Percentiles rank a stretch among this genome's conserved stretches.
Evolutionary conservation across 2,329 filamentous ascomycete genomes (phyloP).

Genomic region (Epichloe sp.): DNA sequence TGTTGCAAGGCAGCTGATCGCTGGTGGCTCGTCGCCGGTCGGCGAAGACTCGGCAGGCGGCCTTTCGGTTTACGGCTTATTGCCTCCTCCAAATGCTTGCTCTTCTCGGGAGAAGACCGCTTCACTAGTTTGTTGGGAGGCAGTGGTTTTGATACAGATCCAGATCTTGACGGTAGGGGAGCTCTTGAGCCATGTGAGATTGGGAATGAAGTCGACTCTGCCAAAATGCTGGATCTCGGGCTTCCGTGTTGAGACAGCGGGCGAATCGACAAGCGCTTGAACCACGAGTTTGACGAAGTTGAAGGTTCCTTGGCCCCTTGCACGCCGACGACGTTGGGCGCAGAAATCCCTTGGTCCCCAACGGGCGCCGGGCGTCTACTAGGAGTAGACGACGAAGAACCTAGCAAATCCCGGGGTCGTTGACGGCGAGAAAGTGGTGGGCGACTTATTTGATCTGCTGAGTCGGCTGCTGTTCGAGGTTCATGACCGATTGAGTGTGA

Average conservation of each 20-base stretch:
- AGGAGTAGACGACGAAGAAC: constrained; percentile 25
- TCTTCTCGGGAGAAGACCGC: constrained; percentile 43
- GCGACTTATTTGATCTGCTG: constrained; percentile 18
- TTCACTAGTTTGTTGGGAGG: constrained; percentile 70
- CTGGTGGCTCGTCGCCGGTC: constrained; percentile 70
- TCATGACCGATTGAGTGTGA: background rate
- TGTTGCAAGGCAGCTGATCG: constrained; percentile 58
- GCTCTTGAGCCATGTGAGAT: constrained; percentile 54
- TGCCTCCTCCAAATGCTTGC: constrained; percentile 25
- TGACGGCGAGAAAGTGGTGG: constrained; percentile 25
- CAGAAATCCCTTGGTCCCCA: background rate
- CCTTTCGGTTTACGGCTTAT: constrained; percentile 40
- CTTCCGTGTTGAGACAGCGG: constrained; percentile 53
- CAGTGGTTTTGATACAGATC: constrained; percentile 28
- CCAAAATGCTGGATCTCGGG: constrained; percentile 48
- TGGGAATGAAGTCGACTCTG: constrained; percentile 51
- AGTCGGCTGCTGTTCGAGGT: constrained; percentile 13
- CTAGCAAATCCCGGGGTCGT: constrained; percentile 25
- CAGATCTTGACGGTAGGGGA: constrained; percentile 41
- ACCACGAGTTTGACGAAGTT: constrained; percentile 57
- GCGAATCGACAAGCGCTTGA: constrained; percentile 54
- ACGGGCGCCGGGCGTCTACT: constrained; percentile 31
- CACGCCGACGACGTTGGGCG: constrained; percentile 13
- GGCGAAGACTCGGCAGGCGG: constrained; percentile 51
- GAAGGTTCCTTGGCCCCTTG: constrained; percentile 42